Evolutionary conservation across 179 eudicot genomes (phyloP), one percentile per base, ranked within the genome.

Genomic region (Beta macrorhiza): DNA sequence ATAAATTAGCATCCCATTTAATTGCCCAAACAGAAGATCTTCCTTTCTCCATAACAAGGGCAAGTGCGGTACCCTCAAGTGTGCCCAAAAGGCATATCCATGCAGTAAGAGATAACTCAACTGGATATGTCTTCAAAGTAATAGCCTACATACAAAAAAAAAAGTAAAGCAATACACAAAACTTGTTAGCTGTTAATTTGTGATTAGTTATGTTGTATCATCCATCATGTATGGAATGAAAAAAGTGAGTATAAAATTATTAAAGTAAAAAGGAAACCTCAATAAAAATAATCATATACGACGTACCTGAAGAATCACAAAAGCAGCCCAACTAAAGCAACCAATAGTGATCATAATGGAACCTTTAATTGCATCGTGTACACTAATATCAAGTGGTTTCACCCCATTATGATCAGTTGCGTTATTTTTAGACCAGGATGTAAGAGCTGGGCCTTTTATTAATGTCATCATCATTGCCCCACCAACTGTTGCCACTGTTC

Each of bases 401-500:
- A 29, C 62, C 47, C 45, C 77, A 63, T 55, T 14, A 32, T 53
- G 17, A 44, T 75, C 57, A 37, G 67, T 53, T 15, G 80, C 78
- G 12, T 22, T 67, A 51, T 53, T 78, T 63, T 85, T 85, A 83
- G 93, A 88, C 45, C 87, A 77, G 85, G 82, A 72, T 45, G 78
- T 11, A 77, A 78, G 14, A 51, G 80, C 56, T 61, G 88, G 92
- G 8, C 99, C 99, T 76, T 86, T 90, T 3, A 88, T 32, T 2
- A 92, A 67, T 32, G 98, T 92, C 95, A 95, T 92, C 75, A 93
- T 81, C 98, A 91, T 92, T 4, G 98, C 99, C 15, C 99, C 98
- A 6, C 89, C 95, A 4, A 95, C 84, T 4, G 98, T 95, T 42
- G 89, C 89, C 10, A 95, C 13, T 9, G 98, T 93, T 44, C 98